Percentiles rank a stretch among this genome's conserved stretches.
Conservation (phyloP, 495 filamentous ascomycete genomes). For the Neurospora sublineolata region DNA sequence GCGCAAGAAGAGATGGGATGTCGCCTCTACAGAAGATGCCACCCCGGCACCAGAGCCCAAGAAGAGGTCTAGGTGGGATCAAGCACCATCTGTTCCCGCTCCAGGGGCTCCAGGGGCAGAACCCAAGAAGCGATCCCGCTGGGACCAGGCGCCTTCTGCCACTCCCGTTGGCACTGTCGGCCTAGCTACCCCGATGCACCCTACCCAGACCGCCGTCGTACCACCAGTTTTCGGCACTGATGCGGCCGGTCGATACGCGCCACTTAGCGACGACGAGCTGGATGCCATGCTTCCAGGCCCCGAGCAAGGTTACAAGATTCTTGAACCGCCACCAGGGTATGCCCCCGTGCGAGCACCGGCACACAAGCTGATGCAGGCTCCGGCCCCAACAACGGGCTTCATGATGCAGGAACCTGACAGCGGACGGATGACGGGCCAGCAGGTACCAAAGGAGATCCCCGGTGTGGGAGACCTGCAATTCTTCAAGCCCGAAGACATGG, state of each 20-base stretch:
- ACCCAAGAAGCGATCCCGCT: slow-evolving; percentile 60
- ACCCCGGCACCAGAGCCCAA: slow-evolving; percentile 43
- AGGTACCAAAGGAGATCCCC: slow-evolving; percentile 91
- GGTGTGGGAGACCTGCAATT: slow-evolving; percentile 96
- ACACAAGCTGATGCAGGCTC: slow-evolving; percentile 67
- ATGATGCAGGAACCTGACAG: slow-evolving; percentile 96
- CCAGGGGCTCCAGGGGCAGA: slow-evolving; percentile 41
- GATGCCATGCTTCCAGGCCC: slow-evolving; percentile 72
- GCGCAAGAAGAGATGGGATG: slow-evolving; percentile 92
- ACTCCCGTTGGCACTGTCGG: slow-evolving; percentile 76
- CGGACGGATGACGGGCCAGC: slow-evolving; percentile 68
- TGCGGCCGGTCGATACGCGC: slow-evolving; percentile 63
- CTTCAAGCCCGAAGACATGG: slow-evolving; percentile 98
- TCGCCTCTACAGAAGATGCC: slow-evolving; percentile 39
- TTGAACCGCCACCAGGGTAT: slow-evolving; percentile 88
- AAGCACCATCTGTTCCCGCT: slow-evolving; percentile 56
- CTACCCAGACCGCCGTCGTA: slow-evolving; percentile 50
- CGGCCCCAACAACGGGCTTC: slow-evolving; percentile 64
- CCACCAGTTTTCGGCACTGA: slow-evolving; percentile 67
- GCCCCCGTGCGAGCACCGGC: slow-evolving; percentile 69
- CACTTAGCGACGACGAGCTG: slow-evolving; percentile 85
- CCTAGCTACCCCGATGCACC: slow-evolving; percentile 76
- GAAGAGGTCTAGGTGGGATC: slow-evolving; percentile 81
- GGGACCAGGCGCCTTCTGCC: slow-evolving; percentile 80
- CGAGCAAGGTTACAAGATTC: slow-evolving; percentile 81